phyloP scores from a whole-genome alignment of 2,329 filamentous ascomycete species.

The Colletotrichum caudatum region DNA sequence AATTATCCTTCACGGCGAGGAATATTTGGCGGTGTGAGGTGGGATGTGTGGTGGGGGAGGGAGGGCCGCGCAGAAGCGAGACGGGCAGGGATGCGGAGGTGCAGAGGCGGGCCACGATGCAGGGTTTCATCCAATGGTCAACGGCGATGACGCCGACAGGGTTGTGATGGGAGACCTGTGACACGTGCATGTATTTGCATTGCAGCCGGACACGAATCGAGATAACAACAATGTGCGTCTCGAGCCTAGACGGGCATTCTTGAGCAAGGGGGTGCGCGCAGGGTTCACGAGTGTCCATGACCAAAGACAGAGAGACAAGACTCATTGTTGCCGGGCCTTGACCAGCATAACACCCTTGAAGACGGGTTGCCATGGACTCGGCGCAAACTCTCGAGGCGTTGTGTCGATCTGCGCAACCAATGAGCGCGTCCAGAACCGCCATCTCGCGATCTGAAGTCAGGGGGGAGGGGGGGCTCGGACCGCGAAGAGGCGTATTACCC shows the following conservation, averaged over 20 bases:
- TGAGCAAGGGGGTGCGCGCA: background rate
- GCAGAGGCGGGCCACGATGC: slow-evolving; percentile 19
- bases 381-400: background rate
- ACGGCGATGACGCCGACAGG: background rate
- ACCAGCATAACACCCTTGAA: background rate
- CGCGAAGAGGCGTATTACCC: slow-evolving; percentile 19
- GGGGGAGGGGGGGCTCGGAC: background rate
- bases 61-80: background rate
- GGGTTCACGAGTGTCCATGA: background rate
- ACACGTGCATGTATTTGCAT: too few species aligned
- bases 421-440: slow-evolving; percentile 14
- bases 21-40: background rate
- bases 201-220: background rate
- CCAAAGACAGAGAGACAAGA: background rate
- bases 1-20: background rate
- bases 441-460: background rate
- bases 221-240: slow-evolving; percentile 5
- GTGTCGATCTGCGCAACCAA: background rate
- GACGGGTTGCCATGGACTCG: background rate
- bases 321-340: background rate
- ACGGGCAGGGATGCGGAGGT: background rate
- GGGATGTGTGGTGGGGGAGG: background rate
- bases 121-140: slow-evolving; percentile 10
- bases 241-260: background rate
- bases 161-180: too few species aligned